Evolutionary conservation across 768 basidiomycete species (phyloP).

Genomic region (Tylopilus sp.): DNA sequence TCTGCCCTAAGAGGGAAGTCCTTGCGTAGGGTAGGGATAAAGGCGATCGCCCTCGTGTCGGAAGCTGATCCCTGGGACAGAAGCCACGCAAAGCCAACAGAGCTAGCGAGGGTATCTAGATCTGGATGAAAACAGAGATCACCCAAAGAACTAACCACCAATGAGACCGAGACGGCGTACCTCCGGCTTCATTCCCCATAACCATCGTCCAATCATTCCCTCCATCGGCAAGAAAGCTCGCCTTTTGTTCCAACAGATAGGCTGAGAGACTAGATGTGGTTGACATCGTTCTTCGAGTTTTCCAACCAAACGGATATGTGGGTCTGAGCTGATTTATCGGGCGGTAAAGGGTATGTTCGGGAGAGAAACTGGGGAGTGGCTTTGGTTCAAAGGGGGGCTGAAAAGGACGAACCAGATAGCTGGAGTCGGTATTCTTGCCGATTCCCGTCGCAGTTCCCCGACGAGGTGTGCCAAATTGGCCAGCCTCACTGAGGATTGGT

Average conservation of each 20-base stretch:
- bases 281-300: conserved; percentile 19
- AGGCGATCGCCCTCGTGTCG: conserved; percentile 58
- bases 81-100: conserved; percentile 82
- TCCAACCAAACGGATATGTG: neutral
- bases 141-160: neutral
- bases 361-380: neutral
- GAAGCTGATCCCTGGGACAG: conserved; percentile 34
- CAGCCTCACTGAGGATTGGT: neutral
- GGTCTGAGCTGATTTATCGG: neutral
- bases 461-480: neutral
- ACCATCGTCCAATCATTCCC: conserved; percentile 74
- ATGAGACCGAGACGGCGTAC: conserved; percentile 37
- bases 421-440: neutral
- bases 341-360: neutral
- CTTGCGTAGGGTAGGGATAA: conserved; percentile 62
- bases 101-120: conserved; percentile 84
- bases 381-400: neutral
- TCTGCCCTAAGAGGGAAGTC: conserved; percentile 84
- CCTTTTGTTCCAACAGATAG: conserved; percentile 49
- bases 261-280: conserved; percentile 28
- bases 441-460: neutral
- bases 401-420: neutral
- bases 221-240: conserved; percentile 57
- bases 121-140: conserved; percentile 45
- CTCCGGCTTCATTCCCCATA: conserved; percentile 97